phyloP scores from a whole-genome alignment of 169 alveolate genomes.

The Eimeria maxima region DNA sequence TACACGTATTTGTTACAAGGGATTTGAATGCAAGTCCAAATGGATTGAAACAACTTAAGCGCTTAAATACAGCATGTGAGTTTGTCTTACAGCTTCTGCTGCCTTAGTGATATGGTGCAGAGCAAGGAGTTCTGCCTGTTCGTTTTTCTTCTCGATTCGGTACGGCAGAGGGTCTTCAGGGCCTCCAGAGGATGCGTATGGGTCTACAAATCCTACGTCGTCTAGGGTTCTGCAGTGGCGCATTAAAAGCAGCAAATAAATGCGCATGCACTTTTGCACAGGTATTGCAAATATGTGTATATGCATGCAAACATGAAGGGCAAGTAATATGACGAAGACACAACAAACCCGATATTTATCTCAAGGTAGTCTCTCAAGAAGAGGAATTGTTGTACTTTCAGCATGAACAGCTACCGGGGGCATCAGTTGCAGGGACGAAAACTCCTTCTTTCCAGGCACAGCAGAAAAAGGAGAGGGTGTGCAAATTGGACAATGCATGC shows the following conservation, averaged over 20 bases:
- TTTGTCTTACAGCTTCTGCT: not conserved
- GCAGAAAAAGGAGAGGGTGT: too few relatives aligned
- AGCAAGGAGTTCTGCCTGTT: slow-evolving; percentile 17
- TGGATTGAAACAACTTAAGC: not conserved
- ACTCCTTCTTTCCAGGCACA: too few relatives aligned
- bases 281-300: too few relatives aligned
- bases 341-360: too few relatives aligned
- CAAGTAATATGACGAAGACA: too few relatives aligned
- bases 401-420: too few relatives aligned
- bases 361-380: too few relatives aligned
- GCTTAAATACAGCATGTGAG: not conserved
- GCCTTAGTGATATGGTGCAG: not conserved
- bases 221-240: not conserved
- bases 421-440: too few relatives aligned
- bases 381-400: too few relatives aligned
- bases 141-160: not conserved
- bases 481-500: too few relatives aligned
- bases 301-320: not conserved
- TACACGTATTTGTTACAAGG: too few relatives aligned
- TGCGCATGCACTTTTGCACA: too few relatives aligned
- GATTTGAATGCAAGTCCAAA: not conserved
- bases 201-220: not conserved
- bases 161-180: not conserved
- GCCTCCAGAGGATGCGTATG: not conserved
- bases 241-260: not conserved